These are phyloP conservation scores for Phytophthora ramorum DNA, from an alignment of 352 stramenopile species.

Conservation along the genomic window DNA sequence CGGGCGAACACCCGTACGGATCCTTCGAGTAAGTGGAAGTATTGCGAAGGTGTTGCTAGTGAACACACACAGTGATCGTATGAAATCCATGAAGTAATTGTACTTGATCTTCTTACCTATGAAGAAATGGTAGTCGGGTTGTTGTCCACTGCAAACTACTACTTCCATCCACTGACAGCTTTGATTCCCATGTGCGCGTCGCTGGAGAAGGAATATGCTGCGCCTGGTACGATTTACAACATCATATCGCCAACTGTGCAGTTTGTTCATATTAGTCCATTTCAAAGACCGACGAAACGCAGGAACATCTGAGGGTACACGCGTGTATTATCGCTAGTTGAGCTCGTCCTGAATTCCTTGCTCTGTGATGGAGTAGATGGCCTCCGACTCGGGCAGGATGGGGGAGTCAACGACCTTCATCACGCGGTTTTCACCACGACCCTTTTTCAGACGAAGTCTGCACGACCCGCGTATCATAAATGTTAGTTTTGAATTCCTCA, in stretches of 20 bases:
- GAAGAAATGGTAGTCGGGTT: not conserved
- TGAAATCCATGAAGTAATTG: not conserved
- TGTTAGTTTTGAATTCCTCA: no score
- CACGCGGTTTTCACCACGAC: conserved; percentile 97
- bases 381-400: conserved; percentile 97
- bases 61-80: not conserved
- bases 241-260: no score
- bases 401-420: conserved; percentile 98
- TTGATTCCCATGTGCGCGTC: no score
- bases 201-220: no score
- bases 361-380: conserved; percentile 97
- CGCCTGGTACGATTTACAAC: no score
- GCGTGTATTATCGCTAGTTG: conserved; percentile 61
- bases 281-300: conserved; percentile 6
- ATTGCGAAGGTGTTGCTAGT: not conserved
- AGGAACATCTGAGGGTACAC: conserved; percentile 5
- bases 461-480: conserved; percentile 8
- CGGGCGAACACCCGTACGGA: conserved; percentile 34
- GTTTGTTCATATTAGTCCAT: conserved; percentile 9
- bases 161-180: no score
- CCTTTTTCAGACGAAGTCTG: conserved; percentile 95
- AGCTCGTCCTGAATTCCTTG: conserved; percentile 94
- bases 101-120: conserved; percentile 4
- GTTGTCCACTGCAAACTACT: no score
- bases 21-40: conserved; percentile 32